Evolutionary conservation across 139 green algal species (phyloP), one percentile per base, ranked within the genome.

Genomic region (Penium margaritaceum): DNA sequence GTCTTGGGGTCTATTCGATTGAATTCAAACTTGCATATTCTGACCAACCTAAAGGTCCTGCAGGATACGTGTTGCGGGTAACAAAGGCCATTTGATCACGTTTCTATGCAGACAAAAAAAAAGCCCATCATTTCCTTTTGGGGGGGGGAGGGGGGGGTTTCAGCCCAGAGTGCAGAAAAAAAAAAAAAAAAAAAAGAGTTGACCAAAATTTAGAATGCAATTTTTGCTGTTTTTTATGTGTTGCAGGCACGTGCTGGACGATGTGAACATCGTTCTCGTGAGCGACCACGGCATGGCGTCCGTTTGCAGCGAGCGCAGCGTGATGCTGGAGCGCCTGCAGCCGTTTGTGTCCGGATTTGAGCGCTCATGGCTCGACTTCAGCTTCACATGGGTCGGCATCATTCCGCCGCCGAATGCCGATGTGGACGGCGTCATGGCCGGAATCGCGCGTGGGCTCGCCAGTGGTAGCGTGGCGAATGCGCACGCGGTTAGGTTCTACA

Each of bases 241-340:
- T n/a, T 2, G 2, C 53, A 76, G 68, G 68, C 21, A n/a, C 63
- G 55, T 80, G 14, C 15, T 73, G 4, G 5, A 78, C 38, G 43
- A 66, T 17, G 29, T 63, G 2, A 33, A 78, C 47, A n/a, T 81
- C 3, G 70, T 81, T 14, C 14, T 81, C 5, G 33, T 81, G n/a
- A 44, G 66, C 54, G 74, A 81, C 41, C 74, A 81, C 36, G 74
- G 74, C 15, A 81, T 81, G 74, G 7, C 63, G 6, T 15, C 51
- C n/a, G 53, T 38, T 9, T 81, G 74, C 41, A 44, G n/a, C 4
- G 21, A 19, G 15, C 67, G 63, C 9, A 54, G 38, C n/a, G 36
- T 80, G n/a, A 70, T 47, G 21, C 5, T 72, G 14, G 73, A 74
- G 33, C 65, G 78, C 33, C 53, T 80, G 24, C 27, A 53, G 65